Evolutionary conservation across 495 filamentous ascomycete species (phyloP).

Genomic region (Talaromyces nanjingensis): DNA sequence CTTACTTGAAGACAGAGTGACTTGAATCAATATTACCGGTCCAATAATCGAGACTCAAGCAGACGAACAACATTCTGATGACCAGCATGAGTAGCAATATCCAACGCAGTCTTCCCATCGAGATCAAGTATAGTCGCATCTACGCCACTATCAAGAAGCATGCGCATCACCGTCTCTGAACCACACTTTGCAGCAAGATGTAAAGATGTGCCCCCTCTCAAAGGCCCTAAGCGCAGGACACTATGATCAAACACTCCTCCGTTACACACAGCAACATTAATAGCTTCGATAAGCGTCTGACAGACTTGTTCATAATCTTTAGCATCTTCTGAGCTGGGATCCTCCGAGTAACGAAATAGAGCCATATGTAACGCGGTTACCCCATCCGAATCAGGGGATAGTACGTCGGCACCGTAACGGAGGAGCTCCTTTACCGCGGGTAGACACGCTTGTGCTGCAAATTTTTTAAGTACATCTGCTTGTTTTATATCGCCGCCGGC

Average conservation of each 20-base stretch:
- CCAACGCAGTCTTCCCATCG: background rate
- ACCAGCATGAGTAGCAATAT: background rate
- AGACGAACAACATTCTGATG: background rate
- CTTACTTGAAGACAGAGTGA: background rate
- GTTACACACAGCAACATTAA: background rate
- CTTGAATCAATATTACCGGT: background rate
- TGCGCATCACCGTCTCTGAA: background rate
- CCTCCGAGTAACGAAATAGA: background rate
- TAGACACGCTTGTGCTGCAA: background rate
- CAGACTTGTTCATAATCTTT: background rate
- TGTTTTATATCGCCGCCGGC: background rate
- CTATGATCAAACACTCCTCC: background rate
- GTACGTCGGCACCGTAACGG: background rate
- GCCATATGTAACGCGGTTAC: background rate
- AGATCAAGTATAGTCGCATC: background rate
- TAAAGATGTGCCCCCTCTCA: background rate
- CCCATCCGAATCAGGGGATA: background rate
- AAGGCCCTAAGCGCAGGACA: background rate
- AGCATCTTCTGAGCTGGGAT: background rate
- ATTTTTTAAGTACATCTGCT: background rate
- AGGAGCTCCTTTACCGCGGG: background rate
- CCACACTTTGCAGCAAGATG: background rate
- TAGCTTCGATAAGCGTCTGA: background rate
- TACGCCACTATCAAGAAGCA: background rate
- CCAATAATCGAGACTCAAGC: background rate